Evolutionary conservation across 1,284 basidiomycete species (phyloP).

Genomic region (Malassezia obtusa): DNA sequence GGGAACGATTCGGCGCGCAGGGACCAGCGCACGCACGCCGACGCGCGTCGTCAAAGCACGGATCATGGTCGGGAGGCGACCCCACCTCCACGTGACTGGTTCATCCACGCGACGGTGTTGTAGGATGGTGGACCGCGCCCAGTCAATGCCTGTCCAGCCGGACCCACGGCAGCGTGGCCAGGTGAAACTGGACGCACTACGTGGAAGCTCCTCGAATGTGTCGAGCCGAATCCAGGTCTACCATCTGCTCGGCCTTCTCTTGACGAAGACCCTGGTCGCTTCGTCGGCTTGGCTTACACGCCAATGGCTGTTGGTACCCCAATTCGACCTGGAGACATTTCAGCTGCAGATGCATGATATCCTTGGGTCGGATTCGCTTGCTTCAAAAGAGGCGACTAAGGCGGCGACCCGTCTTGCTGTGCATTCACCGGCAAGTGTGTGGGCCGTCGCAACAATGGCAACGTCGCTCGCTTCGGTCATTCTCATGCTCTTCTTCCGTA

Average conservation of each 20-base stretch:
- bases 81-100: neutral
- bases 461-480: constrained; percentile 31
- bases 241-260: constrained; percentile 37
- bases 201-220: neutral
- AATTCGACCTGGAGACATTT: constrained; percentile 21
- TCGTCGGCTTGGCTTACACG: constrained; percentile 37
- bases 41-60: neutral
- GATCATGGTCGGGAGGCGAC: neutral
- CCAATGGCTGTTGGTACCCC: constrained; percentile 37
- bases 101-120: neutral
- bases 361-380: neutral
- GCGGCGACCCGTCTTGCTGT: neutral
- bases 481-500: constrained; percentile 29
- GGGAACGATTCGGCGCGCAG: neutral
- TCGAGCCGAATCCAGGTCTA: constrained; percentile 35
- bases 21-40: neutral
- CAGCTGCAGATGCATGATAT: constrained; percentile 7
- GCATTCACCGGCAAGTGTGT: constrained; percentile 20
- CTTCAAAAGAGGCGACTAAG: neutral
- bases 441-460: constrained; percentile 34
- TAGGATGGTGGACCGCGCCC: neutral
- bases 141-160: neutral
- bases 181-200: constrained; percentile 13
- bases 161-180: constrained; percentile 20
- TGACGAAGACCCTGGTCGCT: constrained; percentile 44